Conservation (phyloP, 1,284 basidiomycete species). For the Microbotryomycetes sp. region DNA sequence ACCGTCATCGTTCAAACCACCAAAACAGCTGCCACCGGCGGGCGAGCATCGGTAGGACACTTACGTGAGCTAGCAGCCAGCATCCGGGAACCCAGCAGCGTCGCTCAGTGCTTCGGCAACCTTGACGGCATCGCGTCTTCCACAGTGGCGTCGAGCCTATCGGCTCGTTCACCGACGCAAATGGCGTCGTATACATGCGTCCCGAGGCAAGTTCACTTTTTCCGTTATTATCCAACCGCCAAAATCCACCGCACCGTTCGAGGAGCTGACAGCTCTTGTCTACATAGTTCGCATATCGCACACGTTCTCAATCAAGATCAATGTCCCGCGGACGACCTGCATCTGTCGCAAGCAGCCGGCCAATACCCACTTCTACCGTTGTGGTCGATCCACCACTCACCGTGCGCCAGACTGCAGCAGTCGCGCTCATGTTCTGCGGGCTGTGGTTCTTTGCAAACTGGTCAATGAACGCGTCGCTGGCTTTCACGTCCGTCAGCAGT, state of each 20-base stretch:
- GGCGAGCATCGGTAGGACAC: too few species aligned
- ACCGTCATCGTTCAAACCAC: too few species aligned
- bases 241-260: too few species aligned
- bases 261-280: too few species aligned
- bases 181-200: constrained; percentile 1
- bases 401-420: constrained; percentile 59
- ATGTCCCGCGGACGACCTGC: constrained; percentile 19
- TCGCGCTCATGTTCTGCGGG: constrained; percentile 65
- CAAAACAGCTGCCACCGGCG: too few species aligned
- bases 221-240: too few species aligned
- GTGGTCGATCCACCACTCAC: constrained; percentile 46
- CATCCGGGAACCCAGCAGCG: too few species aligned
- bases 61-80: too few species aligned
- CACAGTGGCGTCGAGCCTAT: not conserved
- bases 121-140: too few species aligned
- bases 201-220: constrained; percentile 7
- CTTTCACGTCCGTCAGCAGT: constrained; percentile 81
- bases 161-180: not conserved
- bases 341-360: not conserved
- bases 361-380: constrained; percentile 12
- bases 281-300: not conserved
- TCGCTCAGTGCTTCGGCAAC: too few species aligned
- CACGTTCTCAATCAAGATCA: constrained; percentile 7
- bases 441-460: constrained; percentile 74
- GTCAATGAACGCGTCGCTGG: constrained; percentile 70